These are phyloP conservation scores for Fomitopsis schrenkii DNA, from an alignment of 1,284 basidiomycete genomes.

Conservation along the genomic window DNA sequence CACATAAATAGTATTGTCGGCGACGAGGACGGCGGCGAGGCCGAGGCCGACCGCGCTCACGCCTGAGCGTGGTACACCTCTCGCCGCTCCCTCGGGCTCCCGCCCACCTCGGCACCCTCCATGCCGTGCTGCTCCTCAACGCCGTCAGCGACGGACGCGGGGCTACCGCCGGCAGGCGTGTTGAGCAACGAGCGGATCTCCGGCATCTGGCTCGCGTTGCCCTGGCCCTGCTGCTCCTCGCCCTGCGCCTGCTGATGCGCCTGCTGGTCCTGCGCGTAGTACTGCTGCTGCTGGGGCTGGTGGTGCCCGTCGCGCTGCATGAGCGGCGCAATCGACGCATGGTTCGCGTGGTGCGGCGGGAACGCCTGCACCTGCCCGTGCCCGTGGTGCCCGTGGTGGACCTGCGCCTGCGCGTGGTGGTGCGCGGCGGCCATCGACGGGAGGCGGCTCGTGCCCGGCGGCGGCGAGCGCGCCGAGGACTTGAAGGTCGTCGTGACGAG, in stretches of 20 bases:
- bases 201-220: conserved; percentile 14
- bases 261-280: conserved; percentile 14
- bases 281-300: conserved; percentile 2
- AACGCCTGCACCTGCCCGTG: conserved; percentile 16
- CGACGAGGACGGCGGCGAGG: neutral
- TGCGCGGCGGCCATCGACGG: conserved; percentile 17
- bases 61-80: conserved; percentile 16
- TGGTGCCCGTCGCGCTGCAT: conserved; percentile 18
- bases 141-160: conserved; percentile 9
- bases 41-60: neutral
- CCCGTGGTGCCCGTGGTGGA: neutral
- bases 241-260: conserved; percentile 5
- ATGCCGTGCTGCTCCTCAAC: conserved; percentile 10
- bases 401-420: conserved; percentile 13
- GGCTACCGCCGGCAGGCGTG: conserved; percentile 13
- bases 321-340: conserved; percentile 46
- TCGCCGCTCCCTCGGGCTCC: conserved; percentile 20
- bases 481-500: conserved; percentile 39
- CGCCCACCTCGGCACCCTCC: conserved; percentile 8
- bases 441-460: conserved; percentile 25
- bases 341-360: conserved; percentile 42
- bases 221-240: neutral
- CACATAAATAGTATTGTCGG: neutral
- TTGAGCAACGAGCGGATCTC: conserved; percentile 27
- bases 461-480: conserved; percentile 27